A percentile compares a stretch with the other conserved stretches of the same genome.
phyloP scores from a whole-genome alignment of 1,284 basidiomycete genomes.

The Cryptococcus sp. region DNA sequence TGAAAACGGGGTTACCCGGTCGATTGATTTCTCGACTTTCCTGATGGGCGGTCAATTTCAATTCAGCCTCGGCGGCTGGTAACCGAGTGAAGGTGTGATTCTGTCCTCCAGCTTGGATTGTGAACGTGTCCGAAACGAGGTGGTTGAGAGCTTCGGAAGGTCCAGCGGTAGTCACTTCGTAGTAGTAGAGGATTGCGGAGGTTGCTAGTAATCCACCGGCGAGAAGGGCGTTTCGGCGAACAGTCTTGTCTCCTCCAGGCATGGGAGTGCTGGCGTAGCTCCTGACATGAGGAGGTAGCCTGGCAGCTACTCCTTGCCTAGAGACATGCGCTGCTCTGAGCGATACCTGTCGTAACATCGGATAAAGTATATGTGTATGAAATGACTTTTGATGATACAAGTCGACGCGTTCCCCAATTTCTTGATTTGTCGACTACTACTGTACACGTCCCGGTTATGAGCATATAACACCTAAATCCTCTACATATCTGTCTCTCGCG shows the following conservation, averaged over 20 bases:
- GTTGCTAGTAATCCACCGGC: background rate
- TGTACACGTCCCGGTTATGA: background rate
- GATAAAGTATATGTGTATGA: no score
- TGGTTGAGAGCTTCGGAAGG: background rate
- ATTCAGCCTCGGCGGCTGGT: constrained; percentile 26
- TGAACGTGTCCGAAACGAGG: background rate
- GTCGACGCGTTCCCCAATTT: no score
- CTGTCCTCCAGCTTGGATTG: constrained; percentile 6
- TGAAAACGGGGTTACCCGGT: constrained; percentile 47
- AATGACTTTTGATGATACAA: no score
- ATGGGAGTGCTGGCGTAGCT: no score
- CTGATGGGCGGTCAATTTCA: constrained; percentile 32
- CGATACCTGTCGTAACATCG: no score
- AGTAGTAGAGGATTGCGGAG: constrained; percentile 24
- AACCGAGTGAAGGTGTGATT: constrained; percentile 27
- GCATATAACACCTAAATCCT: background rate
- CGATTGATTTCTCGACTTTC: constrained; percentile 8
- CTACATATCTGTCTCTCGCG: background rate
- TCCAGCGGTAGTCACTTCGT: constrained; percentile 9
- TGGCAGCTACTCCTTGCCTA: no score
- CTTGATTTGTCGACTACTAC: no score
- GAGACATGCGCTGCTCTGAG: no score
- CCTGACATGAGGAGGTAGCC: no score
- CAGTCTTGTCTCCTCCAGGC: background rate
- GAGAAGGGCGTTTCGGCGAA: background rate